phyloP scores from a whole-genome alignment of 495 filamentous ascomycete genomes.

The Achaetomiella virescens region DNA sequence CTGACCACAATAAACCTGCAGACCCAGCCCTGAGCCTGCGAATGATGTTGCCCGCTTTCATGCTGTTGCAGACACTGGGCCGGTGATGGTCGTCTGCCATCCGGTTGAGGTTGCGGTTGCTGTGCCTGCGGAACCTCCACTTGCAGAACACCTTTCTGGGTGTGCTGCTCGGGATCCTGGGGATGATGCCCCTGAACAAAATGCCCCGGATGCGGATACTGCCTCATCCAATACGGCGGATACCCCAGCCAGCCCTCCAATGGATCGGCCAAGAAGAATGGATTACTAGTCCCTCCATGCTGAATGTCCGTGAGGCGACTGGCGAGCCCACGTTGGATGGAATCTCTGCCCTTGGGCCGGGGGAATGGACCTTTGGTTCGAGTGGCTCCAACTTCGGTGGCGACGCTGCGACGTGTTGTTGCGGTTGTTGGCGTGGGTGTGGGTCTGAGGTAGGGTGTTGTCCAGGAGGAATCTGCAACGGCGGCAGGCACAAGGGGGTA shows the following conservation, averaged over 20 bases:
- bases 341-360: conserved; percentile 15
- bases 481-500: conserved; percentile 3
- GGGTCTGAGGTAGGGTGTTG: not conserved
- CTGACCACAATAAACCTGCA: too few relatives aligned
- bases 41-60: too few relatives aligned
- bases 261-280: conserved; percentile 20
- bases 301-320: not conserved
- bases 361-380: conserved; percentile 21
- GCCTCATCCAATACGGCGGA: conserved; percentile 11
- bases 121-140: not conserved
- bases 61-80: too few relatives aligned
- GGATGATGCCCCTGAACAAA: not conserved
- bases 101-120: not conserved
- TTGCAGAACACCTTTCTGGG: not conserved
- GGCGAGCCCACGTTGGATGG: conserved; percentile 21
- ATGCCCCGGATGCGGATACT: too few relatives aligned
- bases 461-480: not conserved
- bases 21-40: too few relatives aligned
- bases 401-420: not conserved
- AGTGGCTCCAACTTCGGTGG: conserved; percentile 12
- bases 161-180: not conserved
- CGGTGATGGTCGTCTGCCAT: too few relatives aligned
- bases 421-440: not conserved
- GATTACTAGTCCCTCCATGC: not conserved
- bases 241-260: conserved; percentile 2